Evolutionary conservation across 2,329 filamentous ascomycete genomes (phyloP).

Genomic region (Verticillium zaregamsianum): DNA sequence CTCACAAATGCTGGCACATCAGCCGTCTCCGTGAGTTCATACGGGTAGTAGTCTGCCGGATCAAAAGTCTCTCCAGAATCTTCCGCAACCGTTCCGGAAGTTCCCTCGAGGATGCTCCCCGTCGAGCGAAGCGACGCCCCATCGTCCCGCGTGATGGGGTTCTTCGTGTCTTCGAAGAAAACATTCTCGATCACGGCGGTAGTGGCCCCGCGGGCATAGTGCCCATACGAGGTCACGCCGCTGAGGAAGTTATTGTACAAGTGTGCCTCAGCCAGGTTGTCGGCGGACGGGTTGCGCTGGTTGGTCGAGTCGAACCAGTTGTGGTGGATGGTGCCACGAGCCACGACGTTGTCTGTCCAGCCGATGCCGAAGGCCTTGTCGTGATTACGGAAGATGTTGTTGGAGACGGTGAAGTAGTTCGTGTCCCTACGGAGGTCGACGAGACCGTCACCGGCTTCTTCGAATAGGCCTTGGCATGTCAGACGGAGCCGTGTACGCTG

Average conservation of each 20-base stretch:
- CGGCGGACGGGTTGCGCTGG: constrained; percentile 12
- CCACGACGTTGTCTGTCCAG: constrained; percentile 14
- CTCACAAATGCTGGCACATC: constrained; percentile 10
- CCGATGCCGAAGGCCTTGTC: constrained; percentile 15
- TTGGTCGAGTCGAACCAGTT: constrained; percentile 14
- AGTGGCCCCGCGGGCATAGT: constrained; percentile 11
- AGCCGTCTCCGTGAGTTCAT: constrained; percentile 5
- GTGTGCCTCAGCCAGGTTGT: constrained; percentile 11
- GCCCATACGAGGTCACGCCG: constrained; percentile 10
- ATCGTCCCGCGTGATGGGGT: constrained; percentile 7
- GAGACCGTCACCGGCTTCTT: constrained; percentile 11
- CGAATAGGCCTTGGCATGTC: constrained; percentile 3
- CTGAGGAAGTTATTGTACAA: constrained; percentile 14
- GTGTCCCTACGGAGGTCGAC: constrained; percentile 13
- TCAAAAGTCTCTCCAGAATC: constrained; percentile 7
- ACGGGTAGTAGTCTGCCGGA: constrained; percentile 3
- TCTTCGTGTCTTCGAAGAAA: constrained; percentile 12
- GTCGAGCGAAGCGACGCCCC: constrained; percentile 2
- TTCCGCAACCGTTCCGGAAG: constrained; percentile 5
- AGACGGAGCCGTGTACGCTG: neutral
- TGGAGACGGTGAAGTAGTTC: constrained; percentile 14
- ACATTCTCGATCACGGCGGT: constrained; percentile 11
- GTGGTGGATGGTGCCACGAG: constrained; percentile 10
- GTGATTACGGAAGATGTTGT: constrained; percentile 15
- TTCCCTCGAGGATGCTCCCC: constrained; percentile 8